Base-by-base conservation (phyloP, 441 rosid genomes). In the Euphorbia schlechtendalii region DNA sequence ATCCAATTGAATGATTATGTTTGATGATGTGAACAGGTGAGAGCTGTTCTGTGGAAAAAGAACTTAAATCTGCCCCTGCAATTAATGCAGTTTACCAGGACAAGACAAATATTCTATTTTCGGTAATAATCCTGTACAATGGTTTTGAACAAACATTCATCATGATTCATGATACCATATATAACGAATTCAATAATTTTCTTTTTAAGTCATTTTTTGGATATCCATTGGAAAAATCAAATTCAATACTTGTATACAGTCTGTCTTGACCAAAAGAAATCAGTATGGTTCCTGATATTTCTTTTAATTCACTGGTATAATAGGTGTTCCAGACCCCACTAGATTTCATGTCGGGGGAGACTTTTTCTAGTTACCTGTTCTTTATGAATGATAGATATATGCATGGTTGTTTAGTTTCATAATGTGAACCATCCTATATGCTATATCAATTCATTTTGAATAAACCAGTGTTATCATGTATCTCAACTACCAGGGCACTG, bases 71-170 rank as follows among this genome's bases (percentile, higher is more conserved):
- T 61, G 71, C 87, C 25, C 62, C 80, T 62, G 80, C 96, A 68
- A 77, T 87, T 62, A 89, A 94, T 83, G 99, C 98, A 69, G 98
- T 94, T 38, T 94, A 91, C 85, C 99, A 94, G 77, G 99, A 94
- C 88, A 94, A 94, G 86, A 94, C 92, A 61, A 94, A 94, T 76
- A 84, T 87, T 71, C 94, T 94, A 59, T 94, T 94, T 78, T 94
- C 99, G 84, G 99, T 94, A 86, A 72, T 70, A 70, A n/a, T 72
- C 77, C 51, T 24, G 53, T 70, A 65, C 60, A 36, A 71, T 61
- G 66, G 65, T 56, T 46, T 64, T 38, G 68, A 67, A 56, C 43
- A 25, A n/a, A n/a, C n/a, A n/a, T n/a, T n/a, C n/a, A n/a, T n/a
- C 25, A 25, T 4, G 53, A 24, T 54, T 46, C 51, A 46, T 46